A percentile compares a stretch with the other conserved stretches of the same genome.
Evolutionary conservation across 768 basidiomycete species (phyloP).

Genomic region (Leccinum arenicola): DNA sequence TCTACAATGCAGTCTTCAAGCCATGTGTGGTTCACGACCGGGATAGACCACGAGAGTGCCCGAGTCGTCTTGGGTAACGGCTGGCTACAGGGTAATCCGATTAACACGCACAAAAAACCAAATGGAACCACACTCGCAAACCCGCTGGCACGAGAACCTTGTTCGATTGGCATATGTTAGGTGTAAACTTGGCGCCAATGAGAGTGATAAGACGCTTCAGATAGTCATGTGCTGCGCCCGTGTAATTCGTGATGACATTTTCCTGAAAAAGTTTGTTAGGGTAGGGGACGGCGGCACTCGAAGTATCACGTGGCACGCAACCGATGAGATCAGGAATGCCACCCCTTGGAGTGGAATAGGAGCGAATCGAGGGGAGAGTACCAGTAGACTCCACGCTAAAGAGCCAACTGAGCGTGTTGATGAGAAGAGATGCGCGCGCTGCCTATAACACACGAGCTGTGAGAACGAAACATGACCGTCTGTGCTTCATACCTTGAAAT

Average conservation of each 20-base stretch:
- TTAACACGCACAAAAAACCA: neutral
- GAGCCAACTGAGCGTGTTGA: constrained; percentile 82
- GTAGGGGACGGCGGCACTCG: neutral
- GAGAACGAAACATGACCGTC: neutral
- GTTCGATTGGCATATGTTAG: constrained; percentile 74
- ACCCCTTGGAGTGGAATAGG: constrained; percentile 39
- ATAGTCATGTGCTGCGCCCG: constrained; percentile 67
- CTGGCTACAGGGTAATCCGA: constrained; percentile 26
- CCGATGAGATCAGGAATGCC: constrained; percentile 56
- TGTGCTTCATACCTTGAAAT: constrained; percentile 52
- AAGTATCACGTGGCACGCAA: constrained; percentile 47
- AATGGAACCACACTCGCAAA: constrained; percentile 48
- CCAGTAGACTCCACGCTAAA: constrained; percentile 73
- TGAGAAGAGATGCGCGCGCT: constrained; percentile 35
- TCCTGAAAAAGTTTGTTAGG: constrained; percentile 39
- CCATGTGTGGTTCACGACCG: constrained; percentile 88
- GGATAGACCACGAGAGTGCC: constrained; percentile 77
- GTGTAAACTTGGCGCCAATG: constrained; percentile 79
- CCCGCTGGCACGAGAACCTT: constrained; percentile 77
- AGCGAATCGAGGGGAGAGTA: constrained; percentile 65
- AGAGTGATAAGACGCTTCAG: constrained; percentile 75
- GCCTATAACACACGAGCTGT: constrained; percentile 45
- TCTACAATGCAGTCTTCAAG: constrained; percentile 87
- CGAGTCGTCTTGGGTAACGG: constrained; percentile 61
- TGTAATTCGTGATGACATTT: constrained; percentile 87